Evolutionary conservation across 305 asterid genomes (phyloP), one percentile per base, ranked within the genome.

Genomic region (Euphrasia arctica): DNA sequence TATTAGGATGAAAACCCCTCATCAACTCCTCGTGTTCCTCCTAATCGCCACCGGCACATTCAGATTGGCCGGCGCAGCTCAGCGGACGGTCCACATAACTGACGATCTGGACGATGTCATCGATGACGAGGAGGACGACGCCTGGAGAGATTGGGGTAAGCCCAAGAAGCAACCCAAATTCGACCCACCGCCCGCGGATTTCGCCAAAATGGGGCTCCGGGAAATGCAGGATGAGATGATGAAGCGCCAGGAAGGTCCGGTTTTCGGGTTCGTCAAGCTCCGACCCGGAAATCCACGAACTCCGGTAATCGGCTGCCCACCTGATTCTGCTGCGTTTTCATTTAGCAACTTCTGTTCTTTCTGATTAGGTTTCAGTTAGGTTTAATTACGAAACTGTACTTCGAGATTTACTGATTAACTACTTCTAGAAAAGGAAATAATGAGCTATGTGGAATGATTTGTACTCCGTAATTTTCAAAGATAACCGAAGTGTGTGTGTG

Each of bases 211-310:
- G 92, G 78, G 70, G 25, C 39, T 79, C 47, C 63, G 77, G 2
- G 64, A 82, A 62, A 82, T 86, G 82, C 94, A 86, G 71, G 82
- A 77, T 8, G 88, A 84, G 60, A 78, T 82, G 84, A 79, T 85
- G 79, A 87, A 83, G 81, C 84, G 82, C 63, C 87, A 82, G 31
- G 9, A 51, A 54, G 96, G 93, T 12, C 96, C 96, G 11, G 86
- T 81, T 62, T 85, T 89, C 55, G 98, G 98, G 7, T 92, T 92
- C 67, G 93, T 77, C n/a, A 92, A 92, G 83, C 97, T 92, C 80
- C 93, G 83, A 34, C 84, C 83, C 14, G 95, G 96, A 0, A 58
- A 74, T 60, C 80, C 70, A 48, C 88, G 97, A 51, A 82, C 80
- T 75, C 74, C 79, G 79, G 95, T 91, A 79, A 55, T 51, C 29